phyloP scores from a whole-genome alignment of 352 stramenopile species.

The Phytophthora boehmeriae region DNA sequence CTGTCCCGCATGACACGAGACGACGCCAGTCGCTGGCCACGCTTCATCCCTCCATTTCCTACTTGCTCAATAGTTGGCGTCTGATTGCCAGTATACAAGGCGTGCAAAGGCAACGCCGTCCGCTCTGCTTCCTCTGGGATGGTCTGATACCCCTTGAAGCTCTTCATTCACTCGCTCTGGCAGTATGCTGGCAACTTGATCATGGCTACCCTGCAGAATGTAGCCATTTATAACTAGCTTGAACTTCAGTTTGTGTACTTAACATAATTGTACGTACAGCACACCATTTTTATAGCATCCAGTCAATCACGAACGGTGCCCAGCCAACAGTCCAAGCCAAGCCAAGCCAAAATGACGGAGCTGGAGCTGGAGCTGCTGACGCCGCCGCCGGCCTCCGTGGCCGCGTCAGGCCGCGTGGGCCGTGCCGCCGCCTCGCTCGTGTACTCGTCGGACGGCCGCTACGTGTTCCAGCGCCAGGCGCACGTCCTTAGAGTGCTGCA shows the following conservation, averaged over 20 bases:
- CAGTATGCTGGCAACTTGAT: no score
- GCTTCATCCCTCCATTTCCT: conserved; percentile 15
- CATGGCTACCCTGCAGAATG: background rate
- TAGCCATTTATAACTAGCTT: conserved; percentile 2
- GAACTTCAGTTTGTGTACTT: conserved; percentile 1
- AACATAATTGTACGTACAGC: background rate
- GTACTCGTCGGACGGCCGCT: conserved; percentile 72
- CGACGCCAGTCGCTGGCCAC: conserved; percentile 40
- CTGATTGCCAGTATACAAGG: background rate
- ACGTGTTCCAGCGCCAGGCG: conserved; percentile 82
- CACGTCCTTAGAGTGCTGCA: conserved; percentile 76
- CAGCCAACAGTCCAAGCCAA: background rate
- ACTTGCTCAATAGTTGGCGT: background rate
- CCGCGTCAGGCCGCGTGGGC: conserved; percentile 3
- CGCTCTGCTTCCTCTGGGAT: conserved; percentile 49
- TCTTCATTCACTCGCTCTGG: conserved; percentile 19
- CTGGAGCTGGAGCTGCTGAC: conserved; percentile 41
- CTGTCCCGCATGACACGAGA: conserved; percentile 55
- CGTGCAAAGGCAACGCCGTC: conserved; percentile 30
- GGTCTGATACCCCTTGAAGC: conserved; percentile 52
- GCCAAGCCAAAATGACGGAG: background rate
- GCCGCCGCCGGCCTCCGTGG: conserved; percentile 13
- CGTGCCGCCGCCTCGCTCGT: conserved; percentile 38
- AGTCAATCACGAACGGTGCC: background rate
- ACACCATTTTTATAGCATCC: background rate